Percentiles rank a stretch among this genome's conserved stretches.
These are phyloP conservation scores for Trichophyton schoenleinii DNA, from an alignment of 2,329 filamentous ascomycete genomes.

Conservation along the genomic window DNA sequence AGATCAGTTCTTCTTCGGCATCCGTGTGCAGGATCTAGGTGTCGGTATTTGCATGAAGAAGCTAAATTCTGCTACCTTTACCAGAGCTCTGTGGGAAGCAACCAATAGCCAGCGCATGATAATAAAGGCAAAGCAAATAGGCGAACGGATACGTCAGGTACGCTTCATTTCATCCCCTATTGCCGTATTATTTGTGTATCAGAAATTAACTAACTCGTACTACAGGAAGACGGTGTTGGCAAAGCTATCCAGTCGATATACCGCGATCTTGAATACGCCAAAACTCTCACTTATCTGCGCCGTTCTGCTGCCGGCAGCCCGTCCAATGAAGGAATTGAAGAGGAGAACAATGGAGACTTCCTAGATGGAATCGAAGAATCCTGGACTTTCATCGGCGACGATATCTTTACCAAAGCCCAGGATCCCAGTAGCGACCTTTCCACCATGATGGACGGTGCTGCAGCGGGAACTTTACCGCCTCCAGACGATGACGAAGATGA, in stretches of 20 bases:
- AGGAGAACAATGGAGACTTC: slow-evolving; percentile 34
- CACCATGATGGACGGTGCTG: slow-evolving; percentile 5
- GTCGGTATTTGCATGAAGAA: slow-evolving; percentile 84
- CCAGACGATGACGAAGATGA: slow-evolving; percentile 8
- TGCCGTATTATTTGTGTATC: neutral
- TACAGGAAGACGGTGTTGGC: slow-evolving; percentile 76
- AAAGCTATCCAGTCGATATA: slow-evolving; percentile 87
- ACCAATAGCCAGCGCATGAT: slow-evolving; percentile 88
- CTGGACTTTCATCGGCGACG: slow-evolving; percentile 76
- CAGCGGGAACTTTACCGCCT: slow-evolving; percentile 6
- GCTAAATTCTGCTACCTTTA: slow-evolving; percentile 75
- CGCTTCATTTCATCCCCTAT: slow-evolving; percentile 23
- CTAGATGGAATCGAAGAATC: slow-evolving; percentile 63
- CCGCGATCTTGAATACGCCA: slow-evolving; percentile 86
- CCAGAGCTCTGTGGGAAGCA: slow-evolving; percentile 78
- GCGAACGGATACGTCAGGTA: slow-evolving; percentile 78
- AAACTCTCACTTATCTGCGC: slow-evolving; percentile 60
- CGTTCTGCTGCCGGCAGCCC: slow-evolving; percentile 24
- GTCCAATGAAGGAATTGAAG: slow-evolving; percentile 24
- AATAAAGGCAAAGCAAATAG: slow-evolving; percentile 65
- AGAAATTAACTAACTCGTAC: slow-evolving; percentile 18
- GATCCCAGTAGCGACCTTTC: slow-evolving; percentile 7
- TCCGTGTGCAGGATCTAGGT: slow-evolving; percentile 78
- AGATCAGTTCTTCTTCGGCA: slow-evolving; percentile 93
- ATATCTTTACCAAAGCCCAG: slow-evolving; percentile 3